phyloP scores from a whole-genome alignment of 225 moss, liverwort and hornwort species.

The Sphagnum tenellum region DNA sequence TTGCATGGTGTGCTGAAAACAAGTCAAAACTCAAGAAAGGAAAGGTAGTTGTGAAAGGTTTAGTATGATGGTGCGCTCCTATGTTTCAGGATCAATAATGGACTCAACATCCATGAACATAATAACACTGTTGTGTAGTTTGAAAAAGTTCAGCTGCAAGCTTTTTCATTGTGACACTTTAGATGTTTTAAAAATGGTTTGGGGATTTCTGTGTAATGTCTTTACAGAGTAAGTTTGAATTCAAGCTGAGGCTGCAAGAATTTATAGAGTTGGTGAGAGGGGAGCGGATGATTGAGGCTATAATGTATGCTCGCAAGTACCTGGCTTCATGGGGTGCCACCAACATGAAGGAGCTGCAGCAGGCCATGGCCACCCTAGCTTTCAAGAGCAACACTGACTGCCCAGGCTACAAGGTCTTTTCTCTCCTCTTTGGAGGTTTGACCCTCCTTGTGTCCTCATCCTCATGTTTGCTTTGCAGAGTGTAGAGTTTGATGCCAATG shows the following conservation, averaged over 20 bases:
- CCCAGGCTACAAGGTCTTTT: slow-evolving; percentile 78
- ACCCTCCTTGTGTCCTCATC: neutral
- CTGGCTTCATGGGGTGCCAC: slow-evolving; percentile 89
- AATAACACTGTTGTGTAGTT: no score
- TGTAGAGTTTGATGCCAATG: no score
- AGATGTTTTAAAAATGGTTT: no score
- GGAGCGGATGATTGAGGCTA: slow-evolving; percentile 99
- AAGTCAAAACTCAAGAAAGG: slow-evolving; percentile 90
- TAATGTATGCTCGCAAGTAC: slow-evolving; percentile 93
- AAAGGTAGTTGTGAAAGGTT: slow-evolving; percentile 34
- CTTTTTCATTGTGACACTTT: no score
- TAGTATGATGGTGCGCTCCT: no score
- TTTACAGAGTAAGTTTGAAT: slow-evolving; percentile 93
- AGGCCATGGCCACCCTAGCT: slow-evolving; percentile 99
- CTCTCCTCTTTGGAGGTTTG: no score
- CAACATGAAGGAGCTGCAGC: slow-evolving; percentile 99
- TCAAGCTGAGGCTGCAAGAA: slow-evolving; percentile 96
- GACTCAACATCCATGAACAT: no score
- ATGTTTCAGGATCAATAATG: no score
- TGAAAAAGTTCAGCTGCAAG: no score
- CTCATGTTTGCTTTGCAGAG: no score
- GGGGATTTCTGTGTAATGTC: neutral
- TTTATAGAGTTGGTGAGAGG: slow-evolving; percentile 95
- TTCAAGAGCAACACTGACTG: slow-evolving; percentile 99
- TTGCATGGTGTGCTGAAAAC: slow-evolving; percentile 93